Evolutionary conservation across 2,329 filamentous ascomycete genomes (phyloP).

Genomic region (Penicillium sp.): DNA sequence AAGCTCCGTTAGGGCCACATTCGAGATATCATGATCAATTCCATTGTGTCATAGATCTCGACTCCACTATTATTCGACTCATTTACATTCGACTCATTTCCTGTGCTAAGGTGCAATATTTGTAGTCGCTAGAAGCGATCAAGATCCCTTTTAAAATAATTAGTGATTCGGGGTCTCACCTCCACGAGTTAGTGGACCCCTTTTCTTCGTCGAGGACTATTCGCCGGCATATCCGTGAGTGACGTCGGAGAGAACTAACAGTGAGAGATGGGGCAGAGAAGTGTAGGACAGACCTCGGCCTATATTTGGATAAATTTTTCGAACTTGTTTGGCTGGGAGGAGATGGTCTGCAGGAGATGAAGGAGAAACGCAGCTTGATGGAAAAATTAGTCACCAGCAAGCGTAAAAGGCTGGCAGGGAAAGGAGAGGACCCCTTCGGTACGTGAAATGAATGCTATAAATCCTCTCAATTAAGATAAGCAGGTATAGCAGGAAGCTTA

Average conservation of each 20-base stretch:
- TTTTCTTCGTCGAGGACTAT: neutral
- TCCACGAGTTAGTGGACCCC: neutral
- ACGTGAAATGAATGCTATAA: neutral
- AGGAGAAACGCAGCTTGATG: neutral
- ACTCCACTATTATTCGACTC: neutral
- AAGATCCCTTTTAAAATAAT: neutral
- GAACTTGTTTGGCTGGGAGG: neutral
- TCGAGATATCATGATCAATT: constrained; percentile 1
- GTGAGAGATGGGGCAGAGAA: neutral
- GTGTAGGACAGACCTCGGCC: neutral
- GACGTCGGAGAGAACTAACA: neutral
- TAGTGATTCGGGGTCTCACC: too few species aligned
- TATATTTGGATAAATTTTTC: neutral
- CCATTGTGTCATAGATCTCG: neutral
- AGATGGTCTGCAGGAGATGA: neutral
- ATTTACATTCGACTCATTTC: neutral
- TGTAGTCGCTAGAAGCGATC: neutral
- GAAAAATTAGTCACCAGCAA: neutral
- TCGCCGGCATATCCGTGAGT: neutral
- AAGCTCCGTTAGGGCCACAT: neutral
- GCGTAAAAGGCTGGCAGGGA: neutral
- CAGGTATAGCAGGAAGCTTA: neutral
- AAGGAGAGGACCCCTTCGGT: neutral
- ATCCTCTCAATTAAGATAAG: neutral
- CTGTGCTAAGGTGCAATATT: neutral